These are phyloP conservation scores for Puccinia novopanici DNA, from an alignment of 1,284 basidiomycete species.

Conservation along the genomic window DNA sequence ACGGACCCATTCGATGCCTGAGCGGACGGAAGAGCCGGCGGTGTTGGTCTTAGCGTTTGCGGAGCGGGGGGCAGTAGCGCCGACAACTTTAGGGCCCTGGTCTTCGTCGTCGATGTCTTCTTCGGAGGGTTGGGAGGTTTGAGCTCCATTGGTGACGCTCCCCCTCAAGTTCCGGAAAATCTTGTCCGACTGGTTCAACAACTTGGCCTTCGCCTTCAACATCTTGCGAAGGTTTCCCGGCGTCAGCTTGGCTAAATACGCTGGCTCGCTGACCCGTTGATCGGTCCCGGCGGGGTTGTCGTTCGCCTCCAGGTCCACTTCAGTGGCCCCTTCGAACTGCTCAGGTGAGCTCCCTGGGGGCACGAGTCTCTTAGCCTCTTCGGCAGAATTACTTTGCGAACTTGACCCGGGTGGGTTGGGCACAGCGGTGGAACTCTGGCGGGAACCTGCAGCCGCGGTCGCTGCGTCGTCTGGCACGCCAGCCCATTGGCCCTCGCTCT, in stretches of 20 bases:
- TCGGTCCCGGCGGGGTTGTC: slow-evolving; percentile 54
- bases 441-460: slow-evolving; percentile 73
- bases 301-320: slow-evolving; percentile 60
- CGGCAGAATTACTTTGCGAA: slow-evolving; percentile 50
- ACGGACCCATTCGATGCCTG: slow-evolving; percentile 64
- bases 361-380: slow-evolving; percentile 53
- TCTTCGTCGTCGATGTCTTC: slow-evolving; percentile 61
- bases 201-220: slow-evolving; percentile 54
- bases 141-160: background rate
- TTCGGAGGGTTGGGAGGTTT: slow-evolving; percentile 1
- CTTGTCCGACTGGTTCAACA: slow-evolving; percentile 30
- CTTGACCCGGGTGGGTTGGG: slow-evolving; percentile 61
- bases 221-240: slow-evolving; percentile 61
- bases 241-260: slow-evolving; percentile 81
- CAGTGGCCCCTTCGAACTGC: slow-evolving; percentile 58
- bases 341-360: slow-evolving; percentile 19
- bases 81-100: slow-evolving; percentile 58
- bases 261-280: slow-evolving; percentile 59
- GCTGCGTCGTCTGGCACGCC: slow-evolving; percentile 72
- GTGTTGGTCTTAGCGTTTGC: slow-evolving; percentile 54
- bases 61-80: slow-evolving; percentile 56
- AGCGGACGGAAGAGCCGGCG: background rate
- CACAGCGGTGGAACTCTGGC: slow-evolving; percentile 64
- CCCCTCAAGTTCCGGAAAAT: slow-evolving; percentile 59
- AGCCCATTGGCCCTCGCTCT: slow-evolving; percentile 75